Percentiles rank a stretch among this genome's conserved stretches.
Evolutionary conservation across 2,329 filamentous ascomycete genomes (phyloP).

Genomic region (Aspergillus eucalypticola): DNA sequence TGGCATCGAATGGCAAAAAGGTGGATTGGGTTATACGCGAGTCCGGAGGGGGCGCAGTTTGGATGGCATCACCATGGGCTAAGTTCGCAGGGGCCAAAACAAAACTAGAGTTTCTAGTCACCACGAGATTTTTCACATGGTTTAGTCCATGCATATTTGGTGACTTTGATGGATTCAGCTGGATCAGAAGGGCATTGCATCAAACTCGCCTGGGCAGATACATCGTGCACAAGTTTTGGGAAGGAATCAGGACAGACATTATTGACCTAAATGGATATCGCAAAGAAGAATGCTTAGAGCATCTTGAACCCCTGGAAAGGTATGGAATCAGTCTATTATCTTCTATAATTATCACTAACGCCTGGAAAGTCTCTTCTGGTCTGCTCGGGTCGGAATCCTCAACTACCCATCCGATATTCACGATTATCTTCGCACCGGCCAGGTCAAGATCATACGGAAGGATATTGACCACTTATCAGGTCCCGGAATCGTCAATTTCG

Average conservation of each 20-base stretch:
- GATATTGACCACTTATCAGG: too few relatives aligned
- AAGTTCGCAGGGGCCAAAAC: background rate
- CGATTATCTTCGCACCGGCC: too few relatives aligned
- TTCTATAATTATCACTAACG: too few relatives aligned
- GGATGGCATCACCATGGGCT: conserved; percentile 9
- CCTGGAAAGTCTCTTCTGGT: too few relatives aligned
- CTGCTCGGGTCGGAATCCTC: too few relatives aligned
- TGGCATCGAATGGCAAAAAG: conserved; percentile 56
- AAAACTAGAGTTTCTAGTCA: background rate
- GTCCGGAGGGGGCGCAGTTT: conserved; percentile 23
- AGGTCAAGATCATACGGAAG: too few relatives aligned
- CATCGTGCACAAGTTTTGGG: conserved; percentile 1
- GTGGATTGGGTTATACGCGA: conserved; percentile 33
- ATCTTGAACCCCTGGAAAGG: too few relatives aligned
- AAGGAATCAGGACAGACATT: background rate
- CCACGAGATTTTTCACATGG: background rate
- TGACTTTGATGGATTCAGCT: background rate
- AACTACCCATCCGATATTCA: too few relatives aligned
- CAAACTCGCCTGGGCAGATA: background rate
- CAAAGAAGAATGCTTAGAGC: too few relatives aligned
- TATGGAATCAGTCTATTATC: too few relatives aligned
- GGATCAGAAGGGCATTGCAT: background rate
- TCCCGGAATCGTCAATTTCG: too few relatives aligned
- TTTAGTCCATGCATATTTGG: background rate
- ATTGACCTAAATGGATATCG: conserved; percentile 1